phyloP scores from a whole-genome alignment of 768 basidiomycete species.

The Mycena capillaripes region DNA sequence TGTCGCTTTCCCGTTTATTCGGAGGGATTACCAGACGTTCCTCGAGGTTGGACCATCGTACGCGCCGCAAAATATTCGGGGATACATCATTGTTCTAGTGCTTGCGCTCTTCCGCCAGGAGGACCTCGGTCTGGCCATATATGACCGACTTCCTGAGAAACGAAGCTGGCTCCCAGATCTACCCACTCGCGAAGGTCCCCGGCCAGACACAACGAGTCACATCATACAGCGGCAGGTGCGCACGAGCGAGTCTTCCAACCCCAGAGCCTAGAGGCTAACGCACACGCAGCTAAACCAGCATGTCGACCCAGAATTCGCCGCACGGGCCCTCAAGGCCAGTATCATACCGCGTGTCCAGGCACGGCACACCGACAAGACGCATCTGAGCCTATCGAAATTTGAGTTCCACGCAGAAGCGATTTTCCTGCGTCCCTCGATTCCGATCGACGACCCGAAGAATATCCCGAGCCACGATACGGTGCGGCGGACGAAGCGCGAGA shows the following conservation, averaged over 20 bases:
- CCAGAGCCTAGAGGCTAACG: neutral
- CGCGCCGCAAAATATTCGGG: constrained; percentile 31
- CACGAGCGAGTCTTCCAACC: neutral
- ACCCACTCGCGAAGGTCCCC: constrained; percentile 19
- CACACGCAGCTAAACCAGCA: constrained; percentile 15
- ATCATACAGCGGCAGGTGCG: constrained; percentile 33
- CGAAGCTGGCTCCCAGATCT: constrained; percentile 25
- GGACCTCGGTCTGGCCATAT: constrained; percentile 16
- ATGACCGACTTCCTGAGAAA: constrained; percentile 32
- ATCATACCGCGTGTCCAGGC: constrained; percentile 29
- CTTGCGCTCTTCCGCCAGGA: constrained; percentile 31
- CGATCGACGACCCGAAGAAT: constrained; percentile 31
- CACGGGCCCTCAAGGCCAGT: neutral
- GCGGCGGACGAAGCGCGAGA: constrained; percentile 33
- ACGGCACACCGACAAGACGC: constrained; percentile 29
- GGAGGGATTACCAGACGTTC: constrained; percentile 26
- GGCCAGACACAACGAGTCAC: constrained; percentile 28
- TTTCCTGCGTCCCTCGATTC: constrained; percentile 26
- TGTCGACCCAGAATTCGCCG: constrained; percentile 17
- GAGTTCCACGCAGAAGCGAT: constrained; percentile 33
- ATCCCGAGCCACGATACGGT: constrained; percentile 35
- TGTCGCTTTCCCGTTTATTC: constrained; percentile 25
- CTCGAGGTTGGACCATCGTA: constrained; percentile 30
- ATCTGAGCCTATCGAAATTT: constrained; percentile 31
- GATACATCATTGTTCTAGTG: constrained; percentile 32